A percentile compares a stretch with the other conserved stretches of the same genome.
phyloP scores from a whole-genome alignment of 1,284 basidiomycete species.

The Marasmius fiardii region DNA sequence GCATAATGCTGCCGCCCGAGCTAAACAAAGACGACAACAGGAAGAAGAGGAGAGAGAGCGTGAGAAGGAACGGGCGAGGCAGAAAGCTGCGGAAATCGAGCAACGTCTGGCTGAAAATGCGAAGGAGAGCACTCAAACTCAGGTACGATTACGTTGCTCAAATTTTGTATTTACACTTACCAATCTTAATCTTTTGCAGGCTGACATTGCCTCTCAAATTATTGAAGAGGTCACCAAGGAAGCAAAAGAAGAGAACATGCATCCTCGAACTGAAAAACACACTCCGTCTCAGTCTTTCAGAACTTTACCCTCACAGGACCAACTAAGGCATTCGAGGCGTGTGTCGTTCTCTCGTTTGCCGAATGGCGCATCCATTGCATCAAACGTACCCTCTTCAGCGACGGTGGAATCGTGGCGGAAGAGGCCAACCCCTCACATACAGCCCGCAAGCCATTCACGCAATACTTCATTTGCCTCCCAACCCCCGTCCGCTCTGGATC shows the following conservation, averaged over 20 bases:
- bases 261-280: constrained; percentile 10
- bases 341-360: constrained; percentile 2
- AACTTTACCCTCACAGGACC: not conserved
- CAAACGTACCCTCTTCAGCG: constrained; percentile 27
- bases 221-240: constrained; percentile 43
- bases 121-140: constrained; percentile 26
- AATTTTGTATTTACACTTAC: not conserved
- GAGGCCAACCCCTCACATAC: constrained; percentile 34
- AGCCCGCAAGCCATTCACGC: constrained; percentile 17
- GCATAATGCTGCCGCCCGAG: constrained; percentile 88
- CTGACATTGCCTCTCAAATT: constrained; percentile 34
- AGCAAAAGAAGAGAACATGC: constrained; percentile 7
- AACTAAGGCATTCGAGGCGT: not conserved
- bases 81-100: constrained; percentile 85
- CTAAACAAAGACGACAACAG: constrained; percentile 72
- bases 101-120: constrained; percentile 58
- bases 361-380: constrained; percentile 5
- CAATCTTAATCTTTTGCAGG: constrained; percentile 19
- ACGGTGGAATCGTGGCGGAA: constrained; percentile 63
- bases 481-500: constrained; percentile 39
- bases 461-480: constrained; percentile 30
- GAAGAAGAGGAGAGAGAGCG: constrained; percentile 87
- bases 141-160: not conserved
- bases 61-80: constrained; percentile 79
- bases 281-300: constrained; percentile 28